These are phyloP conservation scores for Mitragyna speciosa DNA, from an alignment of 257 asterid species.

Conservation along the genomic window DNA sequence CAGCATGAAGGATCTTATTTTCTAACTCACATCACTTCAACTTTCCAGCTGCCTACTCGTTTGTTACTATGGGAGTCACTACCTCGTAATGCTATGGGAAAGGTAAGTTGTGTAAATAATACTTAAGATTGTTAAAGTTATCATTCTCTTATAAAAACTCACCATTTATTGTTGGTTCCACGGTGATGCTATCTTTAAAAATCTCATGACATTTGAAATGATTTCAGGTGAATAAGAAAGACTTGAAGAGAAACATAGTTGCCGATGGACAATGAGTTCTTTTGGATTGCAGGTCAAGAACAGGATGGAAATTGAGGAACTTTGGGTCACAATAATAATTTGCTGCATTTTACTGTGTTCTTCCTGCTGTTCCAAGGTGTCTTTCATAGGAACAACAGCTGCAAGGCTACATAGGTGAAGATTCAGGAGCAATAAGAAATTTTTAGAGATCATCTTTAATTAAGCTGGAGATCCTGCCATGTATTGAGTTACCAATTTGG, in stretches of 20 bases:
- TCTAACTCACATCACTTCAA: background rate
- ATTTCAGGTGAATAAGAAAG: constrained; percentile 81
- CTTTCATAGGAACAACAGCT: background rate
- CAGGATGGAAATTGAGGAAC: background rate
- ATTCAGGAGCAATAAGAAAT: background rate
- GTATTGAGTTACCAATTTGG: background rate
- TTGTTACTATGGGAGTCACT: constrained; percentile 73
- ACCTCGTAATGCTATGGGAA: constrained; percentile 98
- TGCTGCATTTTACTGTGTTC: background rate
- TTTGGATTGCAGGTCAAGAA: background rate
- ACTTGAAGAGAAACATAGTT: constrained; percentile 58
- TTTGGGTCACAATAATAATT: background rate
- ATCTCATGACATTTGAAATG: constrained; percentile 5
- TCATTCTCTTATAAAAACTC: background rate
- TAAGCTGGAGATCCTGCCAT: background rate
- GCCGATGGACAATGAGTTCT: constrained; percentile 21
- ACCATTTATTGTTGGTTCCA: background rate
- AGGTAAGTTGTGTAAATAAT: constrained; percentile 41
- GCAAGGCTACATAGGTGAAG: background rate
- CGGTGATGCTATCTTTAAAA: no score
- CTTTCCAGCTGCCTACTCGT: constrained; percentile 68
- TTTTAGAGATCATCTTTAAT: constrained; percentile 1
- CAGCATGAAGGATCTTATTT: background rate
- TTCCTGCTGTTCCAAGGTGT: background rate
- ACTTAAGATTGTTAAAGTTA: background rate